Conservation (phyloP, 2,329 filamentous ascomycete genomes). For the Xylaria digitata region DNA sequence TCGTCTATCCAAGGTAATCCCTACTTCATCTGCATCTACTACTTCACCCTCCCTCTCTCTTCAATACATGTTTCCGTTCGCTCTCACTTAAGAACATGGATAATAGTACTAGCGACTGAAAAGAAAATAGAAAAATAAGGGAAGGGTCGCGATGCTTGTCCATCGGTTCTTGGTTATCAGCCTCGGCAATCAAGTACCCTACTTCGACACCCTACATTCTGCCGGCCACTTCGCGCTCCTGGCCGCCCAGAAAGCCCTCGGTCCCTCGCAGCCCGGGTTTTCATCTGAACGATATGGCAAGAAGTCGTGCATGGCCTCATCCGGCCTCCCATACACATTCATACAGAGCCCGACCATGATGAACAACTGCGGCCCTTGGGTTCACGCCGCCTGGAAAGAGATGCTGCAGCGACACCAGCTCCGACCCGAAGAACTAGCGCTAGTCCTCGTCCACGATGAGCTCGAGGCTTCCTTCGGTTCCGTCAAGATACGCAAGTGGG, state of each 20-base stretch:
- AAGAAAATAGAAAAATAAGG: too few species aligned
- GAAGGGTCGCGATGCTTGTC: conserved; percentile 6
- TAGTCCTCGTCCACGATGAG: conserved; percentile 91
- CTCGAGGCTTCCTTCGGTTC: conserved; percentile 78
- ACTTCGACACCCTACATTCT: conserved; percentile 83
- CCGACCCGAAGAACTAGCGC: conserved; percentile 51
- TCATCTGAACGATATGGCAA: conserved; percentile 59
- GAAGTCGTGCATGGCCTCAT: conserved; percentile 62
- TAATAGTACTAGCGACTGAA: not conserved
- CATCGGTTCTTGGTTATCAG: conserved; percentile 81
- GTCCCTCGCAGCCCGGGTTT: conserved; percentile 61
- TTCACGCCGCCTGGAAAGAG: conserved; percentile 73
- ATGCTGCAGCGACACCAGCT: conserved; percentile 56
- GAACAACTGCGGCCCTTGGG: conserved; percentile 83
- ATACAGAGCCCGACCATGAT: conserved; percentile 82
- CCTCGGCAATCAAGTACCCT: conserved; percentile 83
- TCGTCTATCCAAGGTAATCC: too few species aligned
- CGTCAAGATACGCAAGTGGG: conserved; percentile 72
- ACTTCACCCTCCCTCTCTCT: too few species aligned
- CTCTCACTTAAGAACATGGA: conserved; percentile 3
- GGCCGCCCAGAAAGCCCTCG: conserved; percentile 64
- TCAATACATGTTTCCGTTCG: not conserved
- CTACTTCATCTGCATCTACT: too few species aligned
- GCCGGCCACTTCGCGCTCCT: conserved; percentile 84
- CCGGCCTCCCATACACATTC: conserved; percentile 68